phyloP scores from a whole-genome alignment of 306 rosid genomes.

The Macrotyloma uniflorum region DNA sequence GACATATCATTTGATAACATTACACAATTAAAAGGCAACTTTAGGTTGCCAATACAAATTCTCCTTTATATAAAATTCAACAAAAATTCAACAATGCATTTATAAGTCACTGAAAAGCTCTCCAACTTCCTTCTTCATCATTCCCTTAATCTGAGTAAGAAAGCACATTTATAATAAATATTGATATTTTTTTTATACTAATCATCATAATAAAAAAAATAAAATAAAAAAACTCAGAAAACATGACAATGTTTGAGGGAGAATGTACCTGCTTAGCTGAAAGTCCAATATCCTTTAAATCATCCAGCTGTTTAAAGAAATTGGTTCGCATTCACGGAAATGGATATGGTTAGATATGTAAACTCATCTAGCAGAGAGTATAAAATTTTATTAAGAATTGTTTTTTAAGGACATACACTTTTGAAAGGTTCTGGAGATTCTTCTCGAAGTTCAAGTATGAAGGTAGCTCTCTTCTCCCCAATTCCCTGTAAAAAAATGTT shows the following conservation, averaged over 20 bases:
- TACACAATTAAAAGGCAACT: not conserved
- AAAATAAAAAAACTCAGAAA: not conserved
- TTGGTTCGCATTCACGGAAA: slow-evolving; percentile 18
- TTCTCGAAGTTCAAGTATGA: slow-evolving; percentile 68
- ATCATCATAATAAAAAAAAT: not conserved
- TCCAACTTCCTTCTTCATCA: not conserved
- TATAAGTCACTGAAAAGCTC: not conserved
- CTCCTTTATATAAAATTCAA: not conserved
- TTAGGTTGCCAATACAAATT: not conserved
- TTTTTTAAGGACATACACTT: slow-evolving; percentile 55
- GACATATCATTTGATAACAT: too few species aligned
- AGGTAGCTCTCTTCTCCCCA: slow-evolving; percentile 89
- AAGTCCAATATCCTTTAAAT: slow-evolving; percentile 78
- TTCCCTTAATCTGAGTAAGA: slow-evolving; percentile 42
- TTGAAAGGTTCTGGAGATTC: slow-evolving; percentile 83
- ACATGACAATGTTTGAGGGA: not conserved
- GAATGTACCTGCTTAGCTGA: slow-evolving; percentile 77
- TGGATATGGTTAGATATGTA: slow-evolving; percentile 2
- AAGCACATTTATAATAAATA: not conserved
- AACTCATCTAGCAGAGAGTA: not conserved
- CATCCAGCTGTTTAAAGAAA: slow-evolving; percentile 68
- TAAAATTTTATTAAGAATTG: not conserved
- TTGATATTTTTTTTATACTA: not conserved
- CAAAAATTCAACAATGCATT: not conserved
- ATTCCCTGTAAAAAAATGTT: slow-evolving; percentile 61